Evolutionary conservation across 352 stramenopile genomes (phyloP).

Genomic region (Phytophthora macrochlamydospora): DNA sequence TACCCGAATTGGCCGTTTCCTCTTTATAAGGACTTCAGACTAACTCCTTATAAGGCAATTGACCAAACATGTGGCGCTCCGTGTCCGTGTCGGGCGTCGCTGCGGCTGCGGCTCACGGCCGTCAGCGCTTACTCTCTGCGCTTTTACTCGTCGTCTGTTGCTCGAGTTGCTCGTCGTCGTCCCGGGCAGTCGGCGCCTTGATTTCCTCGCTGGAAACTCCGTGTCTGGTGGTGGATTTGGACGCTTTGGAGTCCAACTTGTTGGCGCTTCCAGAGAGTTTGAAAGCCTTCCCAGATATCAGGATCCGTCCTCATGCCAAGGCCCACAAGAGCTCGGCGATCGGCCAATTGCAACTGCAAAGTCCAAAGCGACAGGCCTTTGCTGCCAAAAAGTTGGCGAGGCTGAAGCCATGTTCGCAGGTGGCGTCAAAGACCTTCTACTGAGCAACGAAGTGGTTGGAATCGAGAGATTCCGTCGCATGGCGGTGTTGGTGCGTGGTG

Average conservation of each 20-base stretch:
- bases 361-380: slow-evolving; percentile 57
- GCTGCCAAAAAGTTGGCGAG: slow-evolving; percentile 74
- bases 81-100: slow-evolving; percentile 13
- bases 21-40: too few species aligned
- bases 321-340: slow-evolving; percentile 70
- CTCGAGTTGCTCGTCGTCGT: slow-evolving; percentile 20
- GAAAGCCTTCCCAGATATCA: slow-evolving; percentile 26
- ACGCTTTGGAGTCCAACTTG: slow-evolving; percentile 67
- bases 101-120: slow-evolving; percentile 8
- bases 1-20: too few species aligned
- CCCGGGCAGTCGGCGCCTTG: slow-evolving; percentile 37
- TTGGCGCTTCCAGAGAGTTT: slow-evolving; percentile 42
- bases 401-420: slow-evolving; percentile 75
- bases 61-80: slow-evolving; percentile 21
- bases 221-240: slow-evolving; percentile 67
- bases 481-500: slow-evolving; percentile 37
- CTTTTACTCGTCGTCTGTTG: slow-evolving; percentile 9
- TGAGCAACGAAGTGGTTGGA: slow-evolving; percentile 75
- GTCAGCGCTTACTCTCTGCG: slow-evolving; percentile 15
- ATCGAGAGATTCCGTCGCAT: slow-evolving; percentile 54
- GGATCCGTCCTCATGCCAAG: slow-evolving; percentile 74
- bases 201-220: slow-evolving; percentile 63
- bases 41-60: too few species aligned
- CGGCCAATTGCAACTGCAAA: slow-evolving; percentile 51
- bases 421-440: slow-evolving; percentile 56